These are phyloP conservation scores for Ceriops tagal DNA, from an alignment of 345 rosid species.

Conservation along the genomic window DNA sequence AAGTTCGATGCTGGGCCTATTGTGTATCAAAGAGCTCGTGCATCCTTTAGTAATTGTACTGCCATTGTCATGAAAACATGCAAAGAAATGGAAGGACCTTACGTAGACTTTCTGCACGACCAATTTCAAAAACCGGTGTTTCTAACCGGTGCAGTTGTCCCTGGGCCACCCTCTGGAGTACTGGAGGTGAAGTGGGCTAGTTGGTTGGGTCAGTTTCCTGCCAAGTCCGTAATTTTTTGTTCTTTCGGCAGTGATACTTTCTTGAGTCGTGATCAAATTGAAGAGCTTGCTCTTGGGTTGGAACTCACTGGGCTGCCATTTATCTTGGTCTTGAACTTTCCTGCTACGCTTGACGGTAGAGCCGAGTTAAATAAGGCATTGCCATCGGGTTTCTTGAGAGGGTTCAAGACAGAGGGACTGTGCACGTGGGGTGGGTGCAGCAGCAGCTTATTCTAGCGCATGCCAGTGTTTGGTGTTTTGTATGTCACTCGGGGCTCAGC, in stretches of 20 bases:
- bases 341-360: background rate
- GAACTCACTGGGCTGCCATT: constrained; percentile 34
- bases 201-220: constrained; percentile 28
- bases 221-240: constrained; percentile 29
- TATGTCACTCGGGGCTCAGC: constrained; percentile 34
- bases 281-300: constrained; percentile 27
- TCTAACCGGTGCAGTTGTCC: constrained; percentile 30
- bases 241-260: constrained; percentile 36
- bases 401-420: constrained; percentile 21
- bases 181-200: constrained; percentile 30
- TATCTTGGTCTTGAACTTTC: constrained; percentile 33
- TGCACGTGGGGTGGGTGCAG: constrained; percentile 38
- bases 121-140: constrained; percentile 26
- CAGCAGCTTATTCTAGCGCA: constrained; percentile 29
- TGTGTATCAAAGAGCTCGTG: constrained; percentile 9
- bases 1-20: constrained; percentile 12
- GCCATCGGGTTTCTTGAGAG: constrained; percentile 29
- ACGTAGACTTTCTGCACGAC: constrained; percentile 16
- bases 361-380: constrained; percentile 9
- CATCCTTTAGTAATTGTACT: background rate
- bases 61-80: constrained; percentile 23
- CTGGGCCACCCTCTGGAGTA: constrained; percentile 24
- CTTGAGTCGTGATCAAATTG: constrained; percentile 24
- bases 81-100: constrained; percentile 29
- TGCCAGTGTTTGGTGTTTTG: constrained; percentile 24